Base-by-base conservation (phyloP, 2,329 filamentous ascomycete genomes). In the Lachnellula hyalina region DNA sequence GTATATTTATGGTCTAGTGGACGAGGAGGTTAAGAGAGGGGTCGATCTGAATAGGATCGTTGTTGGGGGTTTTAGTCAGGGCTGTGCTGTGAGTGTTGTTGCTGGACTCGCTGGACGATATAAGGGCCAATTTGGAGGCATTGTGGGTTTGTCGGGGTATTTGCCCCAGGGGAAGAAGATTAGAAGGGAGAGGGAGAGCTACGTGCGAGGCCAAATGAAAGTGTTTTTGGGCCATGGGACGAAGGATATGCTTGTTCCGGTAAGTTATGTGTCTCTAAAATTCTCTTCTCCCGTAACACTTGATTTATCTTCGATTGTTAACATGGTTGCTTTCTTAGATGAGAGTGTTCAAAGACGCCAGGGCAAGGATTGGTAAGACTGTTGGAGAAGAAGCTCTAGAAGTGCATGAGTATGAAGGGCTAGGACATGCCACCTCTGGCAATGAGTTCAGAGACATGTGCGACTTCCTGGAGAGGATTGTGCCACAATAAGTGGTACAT, bases 41-140 rank as follows among this genome's bases (percentile, higher is more conserved):
- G 91, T 96, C 60, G 81, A 87, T 1, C 75, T 89, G 0, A 83
- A 88, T 56, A 85, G 90, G 53, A 90, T 96, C 66, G 82, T 96
- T n/a, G 74, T 96, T 5, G 92, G 87, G 35, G 87, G 87, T 34
- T 92, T 92, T 76, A 87, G 83, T 44, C 82, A 96, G 72, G 93
- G 93, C 51, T 91, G 89, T 52, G 90, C 90, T 55, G 88, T 96
- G 75, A 83, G 87, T 36, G 71, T 96, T 40, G 81, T 96, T 65
- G 77, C 86, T 0, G 90, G 89, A 2, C 72, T 96, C 34, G 59
- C 77, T 77, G 56, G 78, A 81, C 65, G 55, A 38, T 59, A 55
- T 51, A 70, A 65, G 2, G 74, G 74, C 1, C 88, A 88, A 72
- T 75, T 96, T 19, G 92, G 82, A n/a, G 92, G 90, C 58, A 86